phyloP scores from a whole-genome alignment of 257 asterid genomes.

The Anisodus acutangulus region DNA sequence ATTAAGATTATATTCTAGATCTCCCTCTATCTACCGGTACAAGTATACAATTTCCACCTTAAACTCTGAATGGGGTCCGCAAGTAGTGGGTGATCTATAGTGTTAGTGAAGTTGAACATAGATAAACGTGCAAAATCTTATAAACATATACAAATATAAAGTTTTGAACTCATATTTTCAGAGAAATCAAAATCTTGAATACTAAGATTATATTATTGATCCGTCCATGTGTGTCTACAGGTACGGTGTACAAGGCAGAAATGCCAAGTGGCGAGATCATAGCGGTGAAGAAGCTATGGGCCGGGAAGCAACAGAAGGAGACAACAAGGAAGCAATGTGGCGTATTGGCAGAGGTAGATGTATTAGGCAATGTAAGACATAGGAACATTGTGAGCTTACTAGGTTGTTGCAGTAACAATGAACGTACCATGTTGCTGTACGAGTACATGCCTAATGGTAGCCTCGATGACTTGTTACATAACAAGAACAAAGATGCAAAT shows the following conservation, averaged over 20 bases:
- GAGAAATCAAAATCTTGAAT: neutral
- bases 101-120: neutral
- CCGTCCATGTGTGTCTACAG: constrained; percentile 36
- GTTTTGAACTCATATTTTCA: neutral
- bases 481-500: constrained; percentile 59
- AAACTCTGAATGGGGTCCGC: neutral
- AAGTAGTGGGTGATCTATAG: neutral
- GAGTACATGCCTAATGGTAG: constrained; percentile 99
- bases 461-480: constrained; percentile 72
- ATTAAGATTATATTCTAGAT: neutral
- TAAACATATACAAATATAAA: neutral
- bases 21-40: neutral
- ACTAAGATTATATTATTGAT: neutral
- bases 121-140: neutral
- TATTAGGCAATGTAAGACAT: constrained; percentile 83
- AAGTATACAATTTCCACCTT: neutral
- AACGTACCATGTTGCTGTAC: constrained; percentile 76
- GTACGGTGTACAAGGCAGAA: constrained; percentile 89
- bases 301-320: constrained; percentile 61
- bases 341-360: constrained; percentile 89
- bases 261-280: constrained; percentile 89
- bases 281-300: constrained; percentile 84
- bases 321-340: constrained; percentile 56
- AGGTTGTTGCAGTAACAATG: constrained; percentile 72
- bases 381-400: constrained; percentile 78